A percentile compares a stretch with the other conserved stretches of the same genome.
Conservation (phyloP, 176 grass and related monocot genomes). For the Carex cristatella region DNA sequence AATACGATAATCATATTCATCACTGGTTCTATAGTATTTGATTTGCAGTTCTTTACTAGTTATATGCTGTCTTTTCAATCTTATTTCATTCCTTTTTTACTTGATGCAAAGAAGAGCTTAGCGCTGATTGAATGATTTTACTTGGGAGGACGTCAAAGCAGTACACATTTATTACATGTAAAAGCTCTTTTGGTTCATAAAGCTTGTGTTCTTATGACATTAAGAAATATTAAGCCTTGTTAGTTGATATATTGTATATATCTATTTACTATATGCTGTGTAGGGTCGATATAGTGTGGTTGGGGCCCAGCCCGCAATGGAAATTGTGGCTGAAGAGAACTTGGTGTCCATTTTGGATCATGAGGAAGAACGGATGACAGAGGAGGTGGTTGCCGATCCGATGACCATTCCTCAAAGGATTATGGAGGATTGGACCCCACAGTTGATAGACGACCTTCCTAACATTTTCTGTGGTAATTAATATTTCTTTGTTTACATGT, state of each 20-base stretch:
- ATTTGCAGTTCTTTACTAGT: neutral
- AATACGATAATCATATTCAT: neutral
- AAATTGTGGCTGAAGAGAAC: conserved; percentile 72
- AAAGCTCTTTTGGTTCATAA: neutral
- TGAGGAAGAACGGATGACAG: conserved; percentile 41
- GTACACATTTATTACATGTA: neutral
- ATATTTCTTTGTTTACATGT: neutral
- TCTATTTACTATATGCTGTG: neutral
- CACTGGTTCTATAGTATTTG: neutral
- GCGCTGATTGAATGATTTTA: neutral
- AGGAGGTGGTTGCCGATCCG: conserved; percentile 48
- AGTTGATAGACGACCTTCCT: conserved; percentile 48
- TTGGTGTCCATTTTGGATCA: conserved; percentile 57
- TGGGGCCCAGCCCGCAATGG: conserved; percentile 74
- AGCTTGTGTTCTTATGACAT: neutral
- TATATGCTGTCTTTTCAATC: neutral
- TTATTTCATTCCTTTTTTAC: neutral
- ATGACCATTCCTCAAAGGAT: conserved; percentile 61
- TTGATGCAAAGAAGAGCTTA: neutral
- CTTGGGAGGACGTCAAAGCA: neutral
- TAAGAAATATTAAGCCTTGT: neutral
- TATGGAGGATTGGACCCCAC: conserved; percentile 61
- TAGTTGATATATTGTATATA: neutral
- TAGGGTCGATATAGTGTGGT: conserved; percentile 90
- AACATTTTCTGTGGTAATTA: conserved; percentile 76